Percentiles rank a stretch among this genome's conserved stretches.
Evolutionary conservation across 305 asterid species (phyloP).

Genomic region (Striga hermonthica): DNA sequence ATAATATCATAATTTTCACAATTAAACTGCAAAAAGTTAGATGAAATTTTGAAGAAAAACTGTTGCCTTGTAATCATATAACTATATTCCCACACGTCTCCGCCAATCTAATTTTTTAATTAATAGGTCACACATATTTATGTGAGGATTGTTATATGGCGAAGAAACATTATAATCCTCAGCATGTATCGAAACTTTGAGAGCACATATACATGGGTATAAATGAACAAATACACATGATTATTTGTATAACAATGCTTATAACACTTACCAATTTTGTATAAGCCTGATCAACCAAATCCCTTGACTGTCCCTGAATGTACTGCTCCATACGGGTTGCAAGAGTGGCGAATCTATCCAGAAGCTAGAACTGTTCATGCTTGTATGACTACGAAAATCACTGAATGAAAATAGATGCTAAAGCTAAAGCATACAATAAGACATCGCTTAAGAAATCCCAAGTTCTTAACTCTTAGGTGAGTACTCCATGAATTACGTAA

Average conservation of each 20-base stretch:
- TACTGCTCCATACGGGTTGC: conserved; percentile 99
- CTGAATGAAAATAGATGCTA: conserved; percentile 23
- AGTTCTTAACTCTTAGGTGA: too few relatives aligned
- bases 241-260: background rate
- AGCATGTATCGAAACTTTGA: conserved; percentile 8
- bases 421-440: background rate
- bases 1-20: too few relatives aligned
- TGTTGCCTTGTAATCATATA: too few relatives aligned
- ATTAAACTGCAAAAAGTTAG: too few relatives aligned
- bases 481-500: too few relatives aligned
- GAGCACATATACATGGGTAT: conserved; percentile 9
- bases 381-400: conserved; percentile 14
- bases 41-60: too few relatives aligned
- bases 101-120: conserved; percentile 8
- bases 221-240: conserved; percentile 10
- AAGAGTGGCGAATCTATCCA: conserved; percentile 81
- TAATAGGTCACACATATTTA: conserved; percentile 13
- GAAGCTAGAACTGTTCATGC: conserved; percentile 33
- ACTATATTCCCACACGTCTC: too few relatives aligned
- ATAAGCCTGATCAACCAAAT: conserved; percentile 97
- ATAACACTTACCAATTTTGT: conserved; percentile 73
- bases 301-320: conserved; percentile 98
- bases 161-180: conserved; percentile 17
- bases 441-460: too few relatives aligned
- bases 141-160: too few relatives aligned